These are phyloP conservation scores for Pseudozyma tsukubaensis DNA, from an alignment of 1,284 basidiomycete genomes.

Conservation along the genomic window DNA sequence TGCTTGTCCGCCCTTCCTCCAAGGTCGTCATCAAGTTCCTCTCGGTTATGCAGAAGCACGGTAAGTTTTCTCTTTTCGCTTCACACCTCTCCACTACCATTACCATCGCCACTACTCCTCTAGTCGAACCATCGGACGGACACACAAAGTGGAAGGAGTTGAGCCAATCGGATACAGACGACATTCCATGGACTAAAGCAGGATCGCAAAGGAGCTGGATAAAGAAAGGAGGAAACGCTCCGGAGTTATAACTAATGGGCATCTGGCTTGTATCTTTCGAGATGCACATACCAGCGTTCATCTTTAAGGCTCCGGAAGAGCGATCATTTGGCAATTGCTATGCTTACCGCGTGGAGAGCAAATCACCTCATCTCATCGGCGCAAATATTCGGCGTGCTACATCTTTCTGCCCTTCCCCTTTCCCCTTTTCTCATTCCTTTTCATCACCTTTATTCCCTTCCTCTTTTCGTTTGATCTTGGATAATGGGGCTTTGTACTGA, in stretches of 20 bases:
- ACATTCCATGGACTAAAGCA: neutral
- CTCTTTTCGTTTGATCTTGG: neutral
- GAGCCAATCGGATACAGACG: neutral
- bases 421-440: neutral
- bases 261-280: conserved; percentile 37
- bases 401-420: conserved; percentile 5
- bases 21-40: conserved; percentile 70
- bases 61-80: conserved; percentile 48
- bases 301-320: conserved; percentile 68
- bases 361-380: conserved; percentile 32
- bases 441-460: neutral
- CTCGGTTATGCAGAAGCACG: conserved; percentile 69
- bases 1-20: conserved; percentile 67
- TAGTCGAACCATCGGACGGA: neutral
- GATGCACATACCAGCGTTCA: conserved; percentile 53
- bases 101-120: neutral
- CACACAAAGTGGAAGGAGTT: neutral
- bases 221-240: conserved; percentile 1
- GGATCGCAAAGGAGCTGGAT: neutral
- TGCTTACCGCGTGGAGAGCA: conserved; percentile 51
- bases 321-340: conserved; percentile 50
- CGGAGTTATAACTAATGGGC: conserved; percentile 69
- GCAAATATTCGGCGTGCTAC: conserved; percentile 57
- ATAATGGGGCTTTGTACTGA: conserved; percentile 4
- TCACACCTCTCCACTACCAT: neutral